A percentile compares a stretch with the other conserved stretches of the same genome.
phyloP scores from a whole-genome alignment of 1,139 yeast genomes.

The Yamadazyma buinensis region DNA sequence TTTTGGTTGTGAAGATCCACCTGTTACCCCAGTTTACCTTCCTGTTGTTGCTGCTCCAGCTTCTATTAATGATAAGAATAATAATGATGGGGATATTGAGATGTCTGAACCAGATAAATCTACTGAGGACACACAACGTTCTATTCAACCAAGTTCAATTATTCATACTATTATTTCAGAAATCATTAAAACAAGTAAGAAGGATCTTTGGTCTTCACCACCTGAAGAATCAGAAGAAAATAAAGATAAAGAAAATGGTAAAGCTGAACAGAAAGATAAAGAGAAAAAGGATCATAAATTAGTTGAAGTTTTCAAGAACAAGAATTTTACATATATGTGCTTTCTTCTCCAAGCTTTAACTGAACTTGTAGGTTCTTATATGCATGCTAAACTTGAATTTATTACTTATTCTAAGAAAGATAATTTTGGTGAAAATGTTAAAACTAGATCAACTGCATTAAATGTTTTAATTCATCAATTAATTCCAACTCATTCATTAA shows the following conservation, averaged over 20 bases:
- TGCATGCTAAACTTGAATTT: constrained; percentile 77
- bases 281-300: constrained; percentile 18
- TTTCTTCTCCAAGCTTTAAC: constrained; percentile 65
- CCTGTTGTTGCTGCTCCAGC: constrained; percentile 16
- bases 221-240: constrained; percentile 10
- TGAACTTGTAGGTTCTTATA: constrained; percentile 76
- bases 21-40: constrained; percentile 15
- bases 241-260: not conserved
- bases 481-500: constrained; percentile 49
- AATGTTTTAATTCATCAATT: constrained; percentile 76
- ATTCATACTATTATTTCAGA: constrained; percentile 61
- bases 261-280: constrained; percentile 5
- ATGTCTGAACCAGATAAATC: constrained; percentile 29
- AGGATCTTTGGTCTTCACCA: constrained; percentile 47
- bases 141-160: constrained; percentile 49
- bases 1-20: constrained; percentile 40
- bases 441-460: constrained; percentile 72
- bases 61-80: not conserved
- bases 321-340: constrained; percentile 59
- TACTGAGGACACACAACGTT: constrained; percentile 6
- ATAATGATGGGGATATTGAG: constrained; percentile 25
- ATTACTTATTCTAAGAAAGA: constrained; percentile 68
- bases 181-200: constrained; percentile 52
- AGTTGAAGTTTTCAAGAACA: constrained; percentile 34
- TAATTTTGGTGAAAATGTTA: constrained; percentile 24